phyloP scores from a whole-genome alignment of 371 early-diverging fungal genomes.

The Mucor mucedo region DNA sequence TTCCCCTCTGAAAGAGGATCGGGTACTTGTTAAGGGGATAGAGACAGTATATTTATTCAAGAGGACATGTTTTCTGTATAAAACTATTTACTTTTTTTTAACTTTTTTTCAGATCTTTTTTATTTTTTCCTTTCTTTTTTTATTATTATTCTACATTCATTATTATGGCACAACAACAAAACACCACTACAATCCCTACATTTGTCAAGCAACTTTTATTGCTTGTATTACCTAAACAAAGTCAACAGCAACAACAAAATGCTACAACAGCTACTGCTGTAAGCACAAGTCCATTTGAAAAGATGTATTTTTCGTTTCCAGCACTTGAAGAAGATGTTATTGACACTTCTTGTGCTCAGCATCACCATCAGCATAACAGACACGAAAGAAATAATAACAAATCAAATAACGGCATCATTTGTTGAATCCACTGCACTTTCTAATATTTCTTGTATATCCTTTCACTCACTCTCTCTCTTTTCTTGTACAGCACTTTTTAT shows the following conservation, averaged over 20 bases:
- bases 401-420: constrained; percentile 19
- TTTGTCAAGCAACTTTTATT: constrained; percentile 34
- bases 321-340: constrained; percentile 27
- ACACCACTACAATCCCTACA: constrained; percentile 25
- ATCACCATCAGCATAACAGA: constrained; percentile 10
- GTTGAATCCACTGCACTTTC: constrained; percentile 4
- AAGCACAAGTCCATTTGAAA: constrained; percentile 36
- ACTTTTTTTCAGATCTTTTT: constrained; percentile 8
- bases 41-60: neutral
- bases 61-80: constrained; percentile 11
- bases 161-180: constrained; percentile 18
- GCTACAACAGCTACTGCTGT: constrained; percentile 5
- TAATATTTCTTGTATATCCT: constrained; percentile 4
- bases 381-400: constrained; percentile 8
- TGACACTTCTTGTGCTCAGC: constrained; percentile 22
- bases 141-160: constrained; percentile 8
- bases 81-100: constrained; percentile 11
- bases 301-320: constrained; percentile 35
- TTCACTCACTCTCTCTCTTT: neutral
- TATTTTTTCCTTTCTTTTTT: constrained; percentile 2
- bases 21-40: constrained; percentile 19
- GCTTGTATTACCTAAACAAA: constrained; percentile 26
- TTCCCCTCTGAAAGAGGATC: constrained; percentile 5
- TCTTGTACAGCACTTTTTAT: constrained; percentile 8
- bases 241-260: constrained; percentile 11